phyloP scores from a whole-genome alignment of 805 yeast genomes.

The Candida nemodendra region DNA sequence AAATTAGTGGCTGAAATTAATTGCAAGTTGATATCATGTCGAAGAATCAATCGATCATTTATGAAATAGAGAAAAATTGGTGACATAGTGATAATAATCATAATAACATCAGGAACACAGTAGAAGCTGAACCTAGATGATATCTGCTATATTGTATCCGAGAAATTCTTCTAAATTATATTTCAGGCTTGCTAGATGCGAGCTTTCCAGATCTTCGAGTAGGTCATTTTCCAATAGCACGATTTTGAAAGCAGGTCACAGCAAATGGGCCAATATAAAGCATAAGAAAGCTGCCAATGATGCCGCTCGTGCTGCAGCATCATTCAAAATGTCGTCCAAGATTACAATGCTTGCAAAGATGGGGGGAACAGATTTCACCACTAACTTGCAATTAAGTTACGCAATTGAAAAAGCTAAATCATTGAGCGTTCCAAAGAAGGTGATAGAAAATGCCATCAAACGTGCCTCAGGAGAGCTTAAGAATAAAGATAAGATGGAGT shows the following conservation, averaged over 20 bases:
- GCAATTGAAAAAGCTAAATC: constrained; percentile 77
- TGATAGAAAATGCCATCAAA: constrained; percentile 82
- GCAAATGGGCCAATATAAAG: constrained; percentile 93
- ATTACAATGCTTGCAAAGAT: constrained; percentile 74
- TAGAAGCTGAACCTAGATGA: too few species aligned
- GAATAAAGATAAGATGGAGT: constrained; percentile 44
- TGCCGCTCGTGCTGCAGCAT: constrained; percentile 65
- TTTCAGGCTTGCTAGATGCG: too few species aligned
- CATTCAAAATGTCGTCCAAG: constrained; percentile 68
- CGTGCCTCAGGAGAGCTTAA: constrained; percentile 73
- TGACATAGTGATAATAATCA: too few species aligned
- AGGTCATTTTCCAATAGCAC: constrained; percentile 7
- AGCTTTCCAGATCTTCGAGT: background rate
- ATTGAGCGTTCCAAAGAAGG: constrained; percentile 75
- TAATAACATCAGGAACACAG: too few species aligned
- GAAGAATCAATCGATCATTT: too few species aligned
- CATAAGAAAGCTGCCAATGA: constrained; percentile 94
- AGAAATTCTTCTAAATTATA: too few species aligned
- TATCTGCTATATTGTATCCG: too few species aligned
- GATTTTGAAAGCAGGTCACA: constrained; percentile 66
- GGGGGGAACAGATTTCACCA: constrained; percentile 66
- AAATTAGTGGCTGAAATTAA: too few species aligned
- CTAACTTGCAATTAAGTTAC: constrained; percentile 60
- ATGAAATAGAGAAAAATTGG: too few species aligned
- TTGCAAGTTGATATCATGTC: too few species aligned